These are phyloP conservation scores for Carex cristatella DNA, from an alignment of 176 grass and related monocot species.

Conservation along the genomic window DNA sequence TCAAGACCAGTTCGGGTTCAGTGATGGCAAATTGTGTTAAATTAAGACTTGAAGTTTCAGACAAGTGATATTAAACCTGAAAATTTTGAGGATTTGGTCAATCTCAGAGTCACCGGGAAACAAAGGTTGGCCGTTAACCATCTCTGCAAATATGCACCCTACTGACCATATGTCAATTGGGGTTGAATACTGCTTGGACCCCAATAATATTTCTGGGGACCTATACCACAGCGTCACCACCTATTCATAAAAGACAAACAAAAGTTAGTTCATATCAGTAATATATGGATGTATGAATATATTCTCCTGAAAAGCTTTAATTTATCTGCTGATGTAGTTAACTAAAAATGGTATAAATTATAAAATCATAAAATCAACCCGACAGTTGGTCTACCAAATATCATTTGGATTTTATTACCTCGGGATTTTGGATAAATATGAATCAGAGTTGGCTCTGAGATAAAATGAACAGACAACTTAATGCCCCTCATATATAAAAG, in stretches of 20 bases:
- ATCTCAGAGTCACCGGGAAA: conserved; percentile 96
- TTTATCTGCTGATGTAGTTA: neutral
- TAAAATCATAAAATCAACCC: neutral
- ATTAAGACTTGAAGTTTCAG: neutral
- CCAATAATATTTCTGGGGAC: conserved; percentile 91
- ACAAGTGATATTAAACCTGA: conserved; percentile 46
- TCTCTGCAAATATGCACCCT: conserved; percentile 97
- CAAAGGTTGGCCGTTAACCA: conserved; percentile 69
- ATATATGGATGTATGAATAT: neutral
- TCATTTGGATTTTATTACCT: neutral
- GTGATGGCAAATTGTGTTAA: conserved; percentile 10
- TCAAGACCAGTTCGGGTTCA: neutral
- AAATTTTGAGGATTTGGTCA: conserved; percentile 93
- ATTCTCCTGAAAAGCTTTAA: conserved; percentile 1
- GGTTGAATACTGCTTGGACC: conserved; percentile 80
- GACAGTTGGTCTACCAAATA: neutral
- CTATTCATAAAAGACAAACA: conserved; percentile 27
- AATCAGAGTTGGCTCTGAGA: neutral
- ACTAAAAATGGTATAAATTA: neutral
- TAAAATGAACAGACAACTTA: neutral
- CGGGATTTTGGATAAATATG: neutral
- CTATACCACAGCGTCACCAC: conserved; percentile 97
- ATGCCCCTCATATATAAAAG: neutral
- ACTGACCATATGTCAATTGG: conserved; percentile 93
- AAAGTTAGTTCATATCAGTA: neutral